Conservation (phyloP, 2,329 filamentous ascomycete genomes). For the Septoria linicola region DNA sequence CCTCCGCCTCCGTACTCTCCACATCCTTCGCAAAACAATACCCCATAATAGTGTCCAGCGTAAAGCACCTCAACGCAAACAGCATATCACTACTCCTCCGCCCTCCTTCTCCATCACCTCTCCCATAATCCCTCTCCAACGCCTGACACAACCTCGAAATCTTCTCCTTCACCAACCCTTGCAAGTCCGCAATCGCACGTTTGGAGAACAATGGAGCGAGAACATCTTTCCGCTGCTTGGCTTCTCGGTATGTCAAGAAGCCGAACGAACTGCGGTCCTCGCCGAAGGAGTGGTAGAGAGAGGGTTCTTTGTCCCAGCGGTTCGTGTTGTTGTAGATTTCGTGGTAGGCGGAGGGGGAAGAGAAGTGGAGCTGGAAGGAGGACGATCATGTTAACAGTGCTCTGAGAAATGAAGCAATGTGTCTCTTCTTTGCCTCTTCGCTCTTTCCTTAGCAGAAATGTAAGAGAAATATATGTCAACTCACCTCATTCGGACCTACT, state of each 20-base stretch:
- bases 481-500: constrained; percentile 22
- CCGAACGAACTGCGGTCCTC: constrained; percentile 47
- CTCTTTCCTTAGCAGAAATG: too few relatives aligned
- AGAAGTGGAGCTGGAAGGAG: constrained; percentile 44
- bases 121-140: constrained; percentile 8
- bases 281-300: constrained; percentile 44
- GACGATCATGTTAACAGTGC: too few relatives aligned
- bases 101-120: too few relatives aligned
- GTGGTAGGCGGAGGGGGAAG: constrained; percentile 43
- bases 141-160: constrained; percentile 22
- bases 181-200: constrained; percentile 39
- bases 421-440: too few relatives aligned
- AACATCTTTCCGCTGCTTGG: constrained; percentile 45
- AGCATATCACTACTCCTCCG: constrained; percentile 33
- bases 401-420: too few relatives aligned
- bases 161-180: constrained; percentile 41
- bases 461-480: background rate
- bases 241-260: constrained; percentile 41
- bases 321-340: constrained; percentile 46
- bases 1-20: constrained; percentile 41
- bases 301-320: constrained; percentile 45
- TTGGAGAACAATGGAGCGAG: constrained; percentile 45
- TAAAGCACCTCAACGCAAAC: constrained; percentile 39
- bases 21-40: constrained; percentile 46
- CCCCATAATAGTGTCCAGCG: constrained; percentile 42